These are phyloP conservation scores for Lactarius deliciosus DNA, from an alignment of 768 basidiomycete genomes.

Conservation along the genomic window DNA sequence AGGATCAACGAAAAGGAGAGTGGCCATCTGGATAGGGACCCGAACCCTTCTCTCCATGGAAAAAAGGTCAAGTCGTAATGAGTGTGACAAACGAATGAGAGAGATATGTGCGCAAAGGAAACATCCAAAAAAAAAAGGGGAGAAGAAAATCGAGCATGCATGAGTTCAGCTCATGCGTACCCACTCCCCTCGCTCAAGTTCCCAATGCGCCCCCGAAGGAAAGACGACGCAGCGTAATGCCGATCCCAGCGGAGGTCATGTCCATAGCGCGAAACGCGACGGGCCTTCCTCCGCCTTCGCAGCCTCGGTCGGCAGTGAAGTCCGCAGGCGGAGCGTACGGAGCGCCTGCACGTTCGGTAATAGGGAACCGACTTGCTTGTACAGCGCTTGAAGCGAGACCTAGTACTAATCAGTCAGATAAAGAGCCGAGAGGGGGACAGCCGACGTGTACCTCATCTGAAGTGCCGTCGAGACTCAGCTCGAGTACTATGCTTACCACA, in stretches of 20 bases:
- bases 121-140: too few species aligned
- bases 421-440: too few species aligned
- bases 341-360: conserved; percentile 35
- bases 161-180: conserved; percentile 1
- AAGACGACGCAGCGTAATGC: conserved; percentile 33
- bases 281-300: conserved; percentile 37
- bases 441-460: conserved; percentile 35
- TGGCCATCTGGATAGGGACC: not conserved
- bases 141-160: not conserved
- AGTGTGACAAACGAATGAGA: not conserved
- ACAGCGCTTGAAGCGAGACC: conserved; percentile 32
- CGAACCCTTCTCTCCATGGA: not conserved
- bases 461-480: conserved; percentile 32
- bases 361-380: conserved; percentile 34
- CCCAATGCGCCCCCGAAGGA: conserved; percentile 35
- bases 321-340: conserved; percentile 34
- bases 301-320: conserved; percentile 42
- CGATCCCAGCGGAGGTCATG: conserved; percentile 33
- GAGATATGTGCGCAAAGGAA: not conserved
- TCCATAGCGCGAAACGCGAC: conserved; percentile 33
- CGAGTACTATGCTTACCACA: too few species aligned
- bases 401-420: not conserved
- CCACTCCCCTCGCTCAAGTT: conserved; percentile 14
- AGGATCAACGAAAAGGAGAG: not conserved
- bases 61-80: not conserved